phyloP scores from a whole-genome alignment of 2,329 filamentous ascomycete species.

The Pestalotiopsis sp. region DNA sequence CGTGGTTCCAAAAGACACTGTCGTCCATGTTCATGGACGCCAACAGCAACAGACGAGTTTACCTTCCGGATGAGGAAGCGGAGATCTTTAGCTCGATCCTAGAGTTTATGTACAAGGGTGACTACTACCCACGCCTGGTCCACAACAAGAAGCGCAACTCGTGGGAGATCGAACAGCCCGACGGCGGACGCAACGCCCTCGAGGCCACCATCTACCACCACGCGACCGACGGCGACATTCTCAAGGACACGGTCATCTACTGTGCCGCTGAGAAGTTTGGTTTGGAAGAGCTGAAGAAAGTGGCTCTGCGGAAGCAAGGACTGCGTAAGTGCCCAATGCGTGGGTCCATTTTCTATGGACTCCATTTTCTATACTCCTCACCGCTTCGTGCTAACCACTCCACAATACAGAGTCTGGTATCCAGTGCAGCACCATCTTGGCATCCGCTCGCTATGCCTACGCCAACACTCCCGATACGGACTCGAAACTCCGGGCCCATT shows the following conservation, averaged over 20 bases:
- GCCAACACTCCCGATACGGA: slow-evolving; percentile 86
- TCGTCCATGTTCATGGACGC: slow-evolving; percentile 67
- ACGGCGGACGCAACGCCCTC: slow-evolving; percentile 44
- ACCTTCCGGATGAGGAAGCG: slow-evolving; percentile 82
- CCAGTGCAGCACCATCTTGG: slow-evolving; percentile 81
- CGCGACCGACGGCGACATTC: slow-evolving; percentile 65
- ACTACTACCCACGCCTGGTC: slow-evolving; percentile 83
- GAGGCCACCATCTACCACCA: slow-evolving; percentile 73
- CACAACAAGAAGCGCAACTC: slow-evolving; percentile 81
- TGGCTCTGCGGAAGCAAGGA: slow-evolving; percentile 86
- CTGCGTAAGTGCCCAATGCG: slow-evolving; percentile 58
- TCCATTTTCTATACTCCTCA: neutral
- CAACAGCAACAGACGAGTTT: slow-evolving; percentile 69
- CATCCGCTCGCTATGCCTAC: slow-evolving; percentile 89
- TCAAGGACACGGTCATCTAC: slow-evolving; percentile 91
- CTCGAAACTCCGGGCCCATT: slow-evolving; percentile 89
- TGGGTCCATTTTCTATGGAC: neutral
- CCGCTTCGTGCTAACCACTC: slow-evolving; percentile 15
- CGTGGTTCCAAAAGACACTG: slow-evolving; percentile 74
- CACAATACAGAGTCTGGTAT: slow-evolving; percentile 67
- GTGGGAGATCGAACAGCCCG: slow-evolving; percentile 76
- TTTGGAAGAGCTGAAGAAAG: slow-evolving; percentile 80
- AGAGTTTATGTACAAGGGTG: slow-evolving; percentile 91
- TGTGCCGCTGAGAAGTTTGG: slow-evolving; percentile 86
- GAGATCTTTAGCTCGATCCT: slow-evolving; percentile 90